Evolutionary conservation across 2,329 filamentous ascomycete genomes (phyloP), one percentile per base, ranked within the genome.

Genomic region (Aspergillus neotritici): DNA sequence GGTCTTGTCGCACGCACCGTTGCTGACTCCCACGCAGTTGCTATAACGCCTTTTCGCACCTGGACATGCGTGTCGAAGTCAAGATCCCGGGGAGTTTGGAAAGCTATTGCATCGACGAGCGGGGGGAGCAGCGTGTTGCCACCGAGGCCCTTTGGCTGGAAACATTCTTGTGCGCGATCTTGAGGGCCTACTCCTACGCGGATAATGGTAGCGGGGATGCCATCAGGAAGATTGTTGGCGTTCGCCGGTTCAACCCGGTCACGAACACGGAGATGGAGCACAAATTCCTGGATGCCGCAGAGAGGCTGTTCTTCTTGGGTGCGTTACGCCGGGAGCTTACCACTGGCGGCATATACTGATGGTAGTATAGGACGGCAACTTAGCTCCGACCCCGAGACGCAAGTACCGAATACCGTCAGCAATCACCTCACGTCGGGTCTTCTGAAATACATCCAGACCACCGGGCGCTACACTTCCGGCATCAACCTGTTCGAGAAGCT

Each of bases 401-500:
- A 98, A 68, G 91, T 98, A 3, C 93, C 93, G 3, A 98, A 95
- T 59, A 84, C 93, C 46, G 93, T 97, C 44, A 94, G 88, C 12
- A 98, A 98, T 62, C 90, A 97, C 65, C 76, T 98, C 31, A 94
- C 91, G 1, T 83, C 87, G n/a, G 93, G 94, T 3, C 79, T 98
- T 5, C 74, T 98, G 28, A 87, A 87, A 67, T 98, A 98, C 64
- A 94, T 98, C 55, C 82, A 90, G 57, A 98, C 93, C 0, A 97
- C 91, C 0, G 94, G 93, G 13, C 83, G 93, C 47, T 96, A 93
- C 58, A 80, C 90, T 7, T 97, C 93, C 0, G 93, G 90, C 11
- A 95, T 98, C 67, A 98, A 98, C 55, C 77, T 98, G 1, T 98
- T 98, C 57, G 89, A 97, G 68, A 98, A 98, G 69, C 78, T 98